A percentile compares a stretch with the other conserved stretches of the same genome.
phyloP scores from a whole-genome alignment of 2,329 filamentous ascomycete species.

The Alternaria sp. region DNA sequence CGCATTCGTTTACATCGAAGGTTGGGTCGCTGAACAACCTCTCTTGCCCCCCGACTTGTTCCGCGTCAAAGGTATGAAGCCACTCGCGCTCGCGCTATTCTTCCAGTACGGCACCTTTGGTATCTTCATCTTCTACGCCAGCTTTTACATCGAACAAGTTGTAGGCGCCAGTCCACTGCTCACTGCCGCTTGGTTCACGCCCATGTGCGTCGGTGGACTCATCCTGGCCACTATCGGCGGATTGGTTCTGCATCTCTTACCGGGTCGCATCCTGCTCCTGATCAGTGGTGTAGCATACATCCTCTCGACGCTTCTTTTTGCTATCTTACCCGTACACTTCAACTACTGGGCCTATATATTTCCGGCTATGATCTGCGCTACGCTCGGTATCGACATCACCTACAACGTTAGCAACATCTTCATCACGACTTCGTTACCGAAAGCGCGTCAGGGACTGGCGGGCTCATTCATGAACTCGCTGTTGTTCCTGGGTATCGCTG shows the following conservation, averaged over 20 bases:
- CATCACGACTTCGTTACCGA: conserved; percentile 48
- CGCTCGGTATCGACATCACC: conserved; percentile 49
- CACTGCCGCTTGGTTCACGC: conserved; percentile 48
- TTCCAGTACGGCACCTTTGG: conserved; percentile 58
- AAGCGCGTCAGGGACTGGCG: conserved; percentile 47
- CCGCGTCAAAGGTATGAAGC: conserved; percentile 70
- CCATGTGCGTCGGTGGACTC: conserved; percentile 49
- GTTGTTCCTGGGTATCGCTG: conserved; percentile 49
- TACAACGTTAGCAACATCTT: conserved; percentile 52
- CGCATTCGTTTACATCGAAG: conserved; percentile 74
- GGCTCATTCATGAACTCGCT: conserved; percentile 50
- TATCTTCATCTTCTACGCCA: conserved; percentile 51
- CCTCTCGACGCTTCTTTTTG: conserved; percentile 45
- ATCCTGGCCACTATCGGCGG: conserved; percentile 47
- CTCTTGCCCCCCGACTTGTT: conserved; percentile 77
- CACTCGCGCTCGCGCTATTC: conserved; percentile 45
- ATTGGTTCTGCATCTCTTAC: conserved; percentile 47
- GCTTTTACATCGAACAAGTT: conserved; percentile 49
- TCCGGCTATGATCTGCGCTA: conserved; percentile 56
- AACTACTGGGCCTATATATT: conserved; percentile 52
- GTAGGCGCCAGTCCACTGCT: conserved; percentile 41
- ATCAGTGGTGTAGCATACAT: conserved; percentile 45
- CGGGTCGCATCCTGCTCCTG: conserved; percentile 44
- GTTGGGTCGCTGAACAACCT: conserved; percentile 73
- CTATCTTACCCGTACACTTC: conserved; percentile 43